Conservation (phyloP, 1,139 yeast genomes). For the Saccharomyces hybrid region DNA sequence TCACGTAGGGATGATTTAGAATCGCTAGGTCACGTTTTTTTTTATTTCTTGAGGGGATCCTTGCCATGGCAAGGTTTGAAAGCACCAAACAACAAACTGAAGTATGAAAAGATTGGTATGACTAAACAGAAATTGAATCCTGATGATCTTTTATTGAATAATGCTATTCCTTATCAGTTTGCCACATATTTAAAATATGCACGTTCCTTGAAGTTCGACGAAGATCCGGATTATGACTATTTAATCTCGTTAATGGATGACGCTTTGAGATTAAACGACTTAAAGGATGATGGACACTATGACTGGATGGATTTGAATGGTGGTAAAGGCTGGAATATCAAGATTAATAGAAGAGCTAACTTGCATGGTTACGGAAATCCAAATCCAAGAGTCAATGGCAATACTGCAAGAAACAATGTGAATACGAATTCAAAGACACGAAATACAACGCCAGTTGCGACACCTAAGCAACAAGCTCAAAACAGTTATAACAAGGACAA, state of each 20-base stretch:
- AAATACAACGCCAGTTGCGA: background rate
- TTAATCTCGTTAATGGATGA: constrained; percentile 69
- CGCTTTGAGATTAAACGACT: constrained; percentile 63
- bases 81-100: constrained; percentile 95
- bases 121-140: constrained; percentile 84
- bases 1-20: constrained; percentile 93
- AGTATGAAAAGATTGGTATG: constrained; percentile 93
- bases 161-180: constrained; percentile 69
- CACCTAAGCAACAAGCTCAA: background rate
- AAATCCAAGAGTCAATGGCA: constrained; percentile 19
- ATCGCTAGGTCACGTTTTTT: constrained; percentile 90
- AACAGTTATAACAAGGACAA: background rate
- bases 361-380: constrained; percentile 65
- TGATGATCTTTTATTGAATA: constrained; percentile 54
- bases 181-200: constrained; percentile 81
- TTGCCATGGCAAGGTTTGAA: constrained; percentile 98
- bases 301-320: constrained; percentile 93
- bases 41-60: constrained; percentile 87
- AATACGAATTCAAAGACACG: constrained; percentile 6
- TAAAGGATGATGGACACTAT: constrained; percentile 74
- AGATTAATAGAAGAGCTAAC: constrained; percentile 78
- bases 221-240: constrained; percentile 89
- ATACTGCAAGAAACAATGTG: constrained; percentile 4
- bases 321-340: constrained; percentile 87
- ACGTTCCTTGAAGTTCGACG: constrained; percentile 79